Percentiles rank a stretch among this genome's conserved stretches.
Conservation (phyloP, 495 filamentous ascomycete genomes). For the Cryomyces minteri region DNA sequence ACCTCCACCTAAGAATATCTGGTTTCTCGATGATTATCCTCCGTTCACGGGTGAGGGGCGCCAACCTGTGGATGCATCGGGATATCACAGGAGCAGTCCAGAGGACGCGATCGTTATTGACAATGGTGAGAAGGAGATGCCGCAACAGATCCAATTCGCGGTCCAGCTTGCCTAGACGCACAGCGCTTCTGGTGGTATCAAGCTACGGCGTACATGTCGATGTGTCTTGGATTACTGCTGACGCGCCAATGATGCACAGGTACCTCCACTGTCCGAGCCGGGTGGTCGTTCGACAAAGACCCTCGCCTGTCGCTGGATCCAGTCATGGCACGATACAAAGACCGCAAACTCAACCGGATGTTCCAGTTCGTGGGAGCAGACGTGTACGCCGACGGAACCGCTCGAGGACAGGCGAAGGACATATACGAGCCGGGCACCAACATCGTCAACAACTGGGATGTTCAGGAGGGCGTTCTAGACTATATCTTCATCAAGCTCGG, state of each 20-base stretch:
- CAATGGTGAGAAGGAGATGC: slow-evolving; percentile 46
- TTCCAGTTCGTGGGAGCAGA: slow-evolving; percentile 84
- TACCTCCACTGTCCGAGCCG: slow-evolving; percentile 72
- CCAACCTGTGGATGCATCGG: slow-evolving; percentile 39
- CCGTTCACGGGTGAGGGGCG: slow-evolving; percentile 64
- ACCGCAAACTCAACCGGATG: slow-evolving; percentile 75
- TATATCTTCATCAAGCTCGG: slow-evolving; percentile 87
- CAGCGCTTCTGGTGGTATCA: neutral
- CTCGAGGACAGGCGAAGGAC: slow-evolving; percentile 72
- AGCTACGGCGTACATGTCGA: neutral
- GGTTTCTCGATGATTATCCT: slow-evolving; percentile 41
- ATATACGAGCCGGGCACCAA: slow-evolving; percentile 81
- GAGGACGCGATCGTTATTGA: slow-evolving; percentile 85
- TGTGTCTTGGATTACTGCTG: neutral
- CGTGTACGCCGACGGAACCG: slow-evolving; percentile 83
- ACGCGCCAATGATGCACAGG: slow-evolving; percentile 28
- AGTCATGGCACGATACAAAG: slow-evolving; percentile 82
- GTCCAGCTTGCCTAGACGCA: neutral
- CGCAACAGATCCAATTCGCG: neutral
- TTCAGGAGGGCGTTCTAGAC: slow-evolving; percentile 82
- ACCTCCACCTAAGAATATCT: slow-evolving; percentile 28
- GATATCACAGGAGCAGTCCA: slow-evolving; percentile 31
- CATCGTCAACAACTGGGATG: slow-evolving; percentile 93
- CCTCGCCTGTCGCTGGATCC: slow-evolving; percentile 70
- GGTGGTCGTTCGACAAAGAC: slow-evolving; percentile 75